Base-by-base conservation (phyloP, 129 eudicot genomes). In the Erigeron canadensis region DNA sequence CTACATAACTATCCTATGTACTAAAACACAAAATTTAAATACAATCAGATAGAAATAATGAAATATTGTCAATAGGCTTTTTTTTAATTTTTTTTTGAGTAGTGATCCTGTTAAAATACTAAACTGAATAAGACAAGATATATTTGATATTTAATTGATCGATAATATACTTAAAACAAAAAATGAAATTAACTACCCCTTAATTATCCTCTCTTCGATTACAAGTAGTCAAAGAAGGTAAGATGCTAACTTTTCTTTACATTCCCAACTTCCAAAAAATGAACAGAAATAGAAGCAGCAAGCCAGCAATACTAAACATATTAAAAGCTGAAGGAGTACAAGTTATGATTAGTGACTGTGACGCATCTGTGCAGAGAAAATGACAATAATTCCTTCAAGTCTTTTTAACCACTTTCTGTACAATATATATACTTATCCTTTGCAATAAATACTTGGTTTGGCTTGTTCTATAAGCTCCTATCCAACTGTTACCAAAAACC, bases 261-360 rank as follows among this genome's bases (percentile, higher is more conserved):
- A 15, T 42, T 23, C 51, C 17, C 70, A 62, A 38, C 47, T 73
- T 62, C 50, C 70, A 47, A 61, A 47, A 73, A 73, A 62, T 62
- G 48, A 72, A 28, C 37, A 58, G 57, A 72, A 72, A 58, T 59
- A 21, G 59, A 72, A 50, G 77, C 44, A 45, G 18, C 69, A 73
- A 6, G 77, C 57, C 34, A 21, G n/a, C 11, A n/a, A 28, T 23
- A n/a, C 60, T 60, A 72, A 72, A 60, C 40, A 15, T 5, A 37
- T 37, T 56, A 18, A 42, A 8, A 9, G 47, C 21, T 19, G 62
- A n/a, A n/a, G n/a, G n/a, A n/a, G n/a, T 73, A 73, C 70, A 61
- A 73, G 63, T 73, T 73, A 73, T 73, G 77, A 73, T 73, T 73
- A 73, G 46, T 73, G 77, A 73, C 48, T 17, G 70, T 63, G 77